Evolutionary conservation across 2,329 filamentous ascomycete genomes (phyloP).

Genomic region (Microsporum canis): DNA sequence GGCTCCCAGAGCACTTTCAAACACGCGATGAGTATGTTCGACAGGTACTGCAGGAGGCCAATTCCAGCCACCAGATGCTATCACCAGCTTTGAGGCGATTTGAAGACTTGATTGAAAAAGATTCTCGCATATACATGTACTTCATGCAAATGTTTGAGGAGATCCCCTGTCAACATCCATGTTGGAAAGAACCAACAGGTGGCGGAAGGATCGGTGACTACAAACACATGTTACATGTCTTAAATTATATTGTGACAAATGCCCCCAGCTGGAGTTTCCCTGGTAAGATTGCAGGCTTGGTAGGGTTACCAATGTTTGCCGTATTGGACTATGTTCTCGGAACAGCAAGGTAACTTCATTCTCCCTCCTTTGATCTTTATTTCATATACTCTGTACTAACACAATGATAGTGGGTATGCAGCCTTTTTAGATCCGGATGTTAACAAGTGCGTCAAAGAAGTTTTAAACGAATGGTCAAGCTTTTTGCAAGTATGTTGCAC

Average conservation of each 20-base stretch:
- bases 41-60: no score
- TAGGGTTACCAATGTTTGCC: slow-evolving; percentile 47
- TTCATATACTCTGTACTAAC: no score
- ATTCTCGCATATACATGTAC: neutral
- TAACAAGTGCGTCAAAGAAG: no score
- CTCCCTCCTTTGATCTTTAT: slow-evolving; percentile 29
- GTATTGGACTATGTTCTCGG: slow-evolving; percentile 51
- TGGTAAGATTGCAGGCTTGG: slow-evolving; percentile 30
- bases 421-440: no score
- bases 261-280: neutral
- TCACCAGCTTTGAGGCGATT: no score
- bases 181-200: neutral
- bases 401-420: no score
- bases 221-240: neutral
- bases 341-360: slow-evolving; percentile 43
- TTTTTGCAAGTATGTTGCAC: no score
- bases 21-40: no score
- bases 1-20: no score
- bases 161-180: neutral
- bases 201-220: neutral
- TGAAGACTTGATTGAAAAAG: neutral
- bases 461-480: no score
- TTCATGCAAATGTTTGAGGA: neutral
- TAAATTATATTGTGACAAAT: neutral
- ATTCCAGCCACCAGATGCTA: no score